These are phyloP conservation scores for Cryptococcus neoformans DNA, from an alignment of 1,284 basidiomycete genomes.

Conservation along the genomic window DNA sequence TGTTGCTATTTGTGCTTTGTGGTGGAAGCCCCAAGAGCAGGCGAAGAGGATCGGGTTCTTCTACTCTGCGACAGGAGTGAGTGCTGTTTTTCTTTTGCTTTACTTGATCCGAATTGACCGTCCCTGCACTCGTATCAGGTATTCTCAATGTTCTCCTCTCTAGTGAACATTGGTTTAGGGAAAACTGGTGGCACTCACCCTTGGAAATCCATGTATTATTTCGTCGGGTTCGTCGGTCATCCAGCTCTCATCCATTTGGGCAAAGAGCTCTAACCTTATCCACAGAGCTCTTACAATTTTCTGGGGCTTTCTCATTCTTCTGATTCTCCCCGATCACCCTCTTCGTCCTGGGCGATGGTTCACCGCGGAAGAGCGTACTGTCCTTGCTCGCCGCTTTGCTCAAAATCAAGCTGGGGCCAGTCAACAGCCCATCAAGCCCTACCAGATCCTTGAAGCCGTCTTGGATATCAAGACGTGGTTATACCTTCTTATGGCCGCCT, in stretches of 20 bases:
- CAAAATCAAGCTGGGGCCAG: constrained; percentile 41
- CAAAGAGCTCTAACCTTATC: too few species aligned
- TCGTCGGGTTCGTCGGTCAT: constrained; percentile 42
- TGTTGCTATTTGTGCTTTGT: constrained; percentile 52
- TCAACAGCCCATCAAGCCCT: constrained; percentile 39
- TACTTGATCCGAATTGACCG: neutral
- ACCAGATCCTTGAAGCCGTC: constrained; percentile 50
- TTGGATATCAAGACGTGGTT: constrained; percentile 52
- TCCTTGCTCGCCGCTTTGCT: constrained; percentile 46
- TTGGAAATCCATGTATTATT: constrained; percentile 56
- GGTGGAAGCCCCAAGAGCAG: constrained; percentile 54
- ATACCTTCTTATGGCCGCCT: constrained; percentile 49
- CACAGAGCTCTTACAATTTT: constrained; percentile 46
- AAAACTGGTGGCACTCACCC: constrained; percentile 43
- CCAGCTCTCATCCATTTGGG: too few species aligned
- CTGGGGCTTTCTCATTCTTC: constrained; percentile 50
- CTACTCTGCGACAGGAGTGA: constrained; percentile 54
- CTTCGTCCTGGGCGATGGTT: constrained; percentile 45
- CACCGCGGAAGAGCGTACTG: constrained; percentile 39
- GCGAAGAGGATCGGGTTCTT: constrained; percentile 49
- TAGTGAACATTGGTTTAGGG: constrained; percentile 54
- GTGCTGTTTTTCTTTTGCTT: constrained; percentile 1
- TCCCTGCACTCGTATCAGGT: constrained; percentile 12
- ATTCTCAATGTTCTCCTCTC: constrained; percentile 49
- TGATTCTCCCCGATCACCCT: constrained; percentile 52